Percentiles rank a stretch among this genome's conserved stretches.
Conservation (phyloP, 371 early-diverging fungal genomes). For the Rhizopus arrhizus region DNA sequence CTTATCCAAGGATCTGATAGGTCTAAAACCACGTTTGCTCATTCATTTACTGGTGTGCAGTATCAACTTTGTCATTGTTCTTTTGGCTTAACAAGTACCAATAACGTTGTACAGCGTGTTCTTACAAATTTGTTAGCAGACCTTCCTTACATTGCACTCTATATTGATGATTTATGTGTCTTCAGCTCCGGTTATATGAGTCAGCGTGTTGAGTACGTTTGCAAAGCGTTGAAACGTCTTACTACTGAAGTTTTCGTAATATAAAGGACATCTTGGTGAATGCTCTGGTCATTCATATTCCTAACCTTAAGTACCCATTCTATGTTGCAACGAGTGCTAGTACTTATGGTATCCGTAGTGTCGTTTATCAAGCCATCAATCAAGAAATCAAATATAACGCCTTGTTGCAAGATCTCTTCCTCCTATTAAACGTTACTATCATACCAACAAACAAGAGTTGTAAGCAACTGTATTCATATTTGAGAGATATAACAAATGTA, state of each 20-base stretch:
- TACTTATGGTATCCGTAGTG: conserved; percentile 38
- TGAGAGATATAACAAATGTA: not conserved
- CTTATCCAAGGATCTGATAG: not conserved
- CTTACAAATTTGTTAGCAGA: conserved; percentile 3
- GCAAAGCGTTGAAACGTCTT: conserved; percentile 7
- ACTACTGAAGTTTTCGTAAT: conserved; percentile 5
- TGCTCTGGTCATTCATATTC: conserved; percentile 22
- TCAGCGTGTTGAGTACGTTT: conserved; percentile 2
- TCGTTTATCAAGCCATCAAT: conserved; percentile 28
- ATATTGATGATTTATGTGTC: conserved; percentile 11
- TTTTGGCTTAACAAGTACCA: conserved; percentile 3
- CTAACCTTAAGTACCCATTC: conserved; percentile 29
- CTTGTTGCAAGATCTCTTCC: conserved; percentile 22
- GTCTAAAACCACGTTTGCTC: not conserved
- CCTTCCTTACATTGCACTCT: conserved; percentile 5
- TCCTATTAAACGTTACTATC: not conserved
- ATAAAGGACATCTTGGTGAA: not conserved
- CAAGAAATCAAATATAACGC: conserved; percentile 16
- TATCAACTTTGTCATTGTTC: not conserved
- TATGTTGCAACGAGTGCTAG: conserved; percentile 46
- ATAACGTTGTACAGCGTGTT: not conserved
- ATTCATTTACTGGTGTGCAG: not conserved
- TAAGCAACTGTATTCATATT: conserved; percentile 1
- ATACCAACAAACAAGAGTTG: conserved; percentile 3
- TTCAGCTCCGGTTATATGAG: not conserved